Evolutionary conservation across 2,329 filamentous ascomycete species (phyloP).

Genomic region (Emmonsiellopsis sp.): DNA sequence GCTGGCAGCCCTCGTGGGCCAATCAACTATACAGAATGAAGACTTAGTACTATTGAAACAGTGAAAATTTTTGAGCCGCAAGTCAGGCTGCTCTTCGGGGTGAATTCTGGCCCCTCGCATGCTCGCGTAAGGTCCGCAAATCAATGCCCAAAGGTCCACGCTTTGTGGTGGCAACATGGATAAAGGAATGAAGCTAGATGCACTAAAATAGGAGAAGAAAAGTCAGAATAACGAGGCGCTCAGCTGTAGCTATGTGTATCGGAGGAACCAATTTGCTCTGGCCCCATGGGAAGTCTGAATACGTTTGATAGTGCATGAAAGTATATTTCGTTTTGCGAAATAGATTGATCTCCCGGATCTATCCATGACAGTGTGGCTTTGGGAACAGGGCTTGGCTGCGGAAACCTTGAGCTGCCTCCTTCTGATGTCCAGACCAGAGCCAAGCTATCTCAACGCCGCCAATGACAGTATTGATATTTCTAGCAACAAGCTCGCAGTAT

Average conservation of each 20-base stretch:
- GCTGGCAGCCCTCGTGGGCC: not conserved
- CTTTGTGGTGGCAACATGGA: not conserved
- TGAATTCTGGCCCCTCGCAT: not conserved
- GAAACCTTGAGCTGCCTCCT: not conserved
- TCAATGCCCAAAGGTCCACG: not conserved
- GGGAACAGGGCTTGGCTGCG: not conserved
- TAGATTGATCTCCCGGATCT: not conserved
- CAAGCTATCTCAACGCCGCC: too few relatives aligned
- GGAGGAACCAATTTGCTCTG: not conserved
- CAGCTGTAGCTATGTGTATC: not conserved
- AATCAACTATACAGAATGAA: not conserved
- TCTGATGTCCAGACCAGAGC: too few relatives aligned
- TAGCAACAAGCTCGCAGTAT: too few relatives aligned
- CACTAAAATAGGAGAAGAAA: not conserved
- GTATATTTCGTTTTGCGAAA: not conserved
- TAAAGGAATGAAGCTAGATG: not conserved
- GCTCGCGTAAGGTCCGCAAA: slow-evolving; percentile 5
- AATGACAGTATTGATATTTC: too few relatives aligned
- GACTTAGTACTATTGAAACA: not conserved
- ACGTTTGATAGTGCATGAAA: slow-evolving; percentile 1
- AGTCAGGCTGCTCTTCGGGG: not conserved
- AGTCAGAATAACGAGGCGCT: not conserved
- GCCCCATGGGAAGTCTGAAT: not conserved
- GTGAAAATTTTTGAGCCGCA: not conserved
- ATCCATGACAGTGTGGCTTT: not conserved